A percentile compares a stretch with the other conserved stretches of the same genome.
Evolutionary conservation across 2,329 filamentous ascomycete genomes (phyloP).

Genomic region (Gaeumannomyces sp.): DNA sequence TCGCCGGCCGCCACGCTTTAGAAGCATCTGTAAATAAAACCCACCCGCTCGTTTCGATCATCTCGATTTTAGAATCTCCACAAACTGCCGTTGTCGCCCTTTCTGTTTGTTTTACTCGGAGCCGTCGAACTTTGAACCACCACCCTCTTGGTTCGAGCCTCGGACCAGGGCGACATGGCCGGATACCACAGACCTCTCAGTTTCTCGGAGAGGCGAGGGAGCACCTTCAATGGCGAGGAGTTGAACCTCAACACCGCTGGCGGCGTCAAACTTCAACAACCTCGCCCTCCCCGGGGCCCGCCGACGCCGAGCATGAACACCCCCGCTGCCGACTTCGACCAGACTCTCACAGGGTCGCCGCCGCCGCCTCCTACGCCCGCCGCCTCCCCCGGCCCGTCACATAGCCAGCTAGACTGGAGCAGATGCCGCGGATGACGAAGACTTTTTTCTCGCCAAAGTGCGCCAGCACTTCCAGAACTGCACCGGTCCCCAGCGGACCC

Average conservation of each 20-base stretch:
- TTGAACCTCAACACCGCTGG: conserved; percentile 43
- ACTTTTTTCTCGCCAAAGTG: conserved; percentile 73
- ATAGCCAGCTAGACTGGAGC: conserved; percentile 65
- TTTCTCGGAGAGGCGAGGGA: conserved; percentile 57
- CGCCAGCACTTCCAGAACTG: conserved; percentile 74
- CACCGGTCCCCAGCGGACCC: conserved; percentile 68
- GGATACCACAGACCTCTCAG: conserved; percentile 46
- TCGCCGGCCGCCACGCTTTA: not conserved
- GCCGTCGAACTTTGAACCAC: not conserved
- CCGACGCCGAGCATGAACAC: conserved; percentile 63
- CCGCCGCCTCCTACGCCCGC: conserved; percentile 61
- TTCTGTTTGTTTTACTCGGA: not conserved
- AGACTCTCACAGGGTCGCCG: conserved; percentile 53
- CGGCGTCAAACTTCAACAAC: conserved; percentile 45
- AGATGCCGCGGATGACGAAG: conserved; percentile 73
- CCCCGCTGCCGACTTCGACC: conserved; percentile 56
- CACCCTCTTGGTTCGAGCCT: conserved; percentile 3
- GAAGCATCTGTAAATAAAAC: not conserved
- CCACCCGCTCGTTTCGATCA: not conserved
- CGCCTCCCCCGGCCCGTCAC: conserved; percentile 57
- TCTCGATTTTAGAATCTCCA: not conserved
- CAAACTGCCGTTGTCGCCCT: not conserved
- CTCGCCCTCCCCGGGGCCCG: conserved; percentile 47
- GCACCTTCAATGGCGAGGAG: conserved; percentile 48
- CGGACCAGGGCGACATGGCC: conserved; percentile 27